These are phyloP conservation scores for Moesziomyces globuligerus DNA, from an alignment of 1,284 basidiomycete species.

Conservation along the genomic window DNA sequence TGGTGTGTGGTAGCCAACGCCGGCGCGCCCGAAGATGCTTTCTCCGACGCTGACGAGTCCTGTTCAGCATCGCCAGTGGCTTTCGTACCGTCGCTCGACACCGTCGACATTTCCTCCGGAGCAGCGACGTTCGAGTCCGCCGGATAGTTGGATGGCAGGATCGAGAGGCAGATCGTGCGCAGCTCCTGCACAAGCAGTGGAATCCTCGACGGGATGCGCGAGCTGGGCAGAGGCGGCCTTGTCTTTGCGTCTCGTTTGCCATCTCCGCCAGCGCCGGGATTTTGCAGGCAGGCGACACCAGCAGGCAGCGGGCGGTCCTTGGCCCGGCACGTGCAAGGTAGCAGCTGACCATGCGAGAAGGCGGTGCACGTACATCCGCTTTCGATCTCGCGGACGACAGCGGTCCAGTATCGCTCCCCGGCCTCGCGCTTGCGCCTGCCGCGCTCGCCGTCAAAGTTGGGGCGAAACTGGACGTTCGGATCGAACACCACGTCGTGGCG, in stretches of 20 bases:
- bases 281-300: conserved; percentile 1
- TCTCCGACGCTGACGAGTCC: neutral
- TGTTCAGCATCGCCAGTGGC: neutral
- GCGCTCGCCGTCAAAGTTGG: conserved; percentile 68
- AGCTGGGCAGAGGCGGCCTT: conserved; percentile 4
- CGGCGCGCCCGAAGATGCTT: conserved; percentile 4
- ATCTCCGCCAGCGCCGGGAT: neutral
- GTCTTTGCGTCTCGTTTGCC: neutral
- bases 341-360: conserved; percentile 69
- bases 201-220: conserved; percentile 75
- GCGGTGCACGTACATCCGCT: conserved; percentile 84
- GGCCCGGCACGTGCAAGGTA: conserved; percentile 65
- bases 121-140: conserved; percentile 73
- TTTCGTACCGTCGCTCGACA: conserved; percentile 7
- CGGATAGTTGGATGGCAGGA: conserved; percentile 72
- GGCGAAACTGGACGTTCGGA: conserved; percentile 66
- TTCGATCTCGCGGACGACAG: conserved; percentile 81
- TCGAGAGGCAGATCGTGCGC: conserved; percentile 81
- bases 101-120: conserved; percentile 1
- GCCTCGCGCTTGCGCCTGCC: conserved; percentile 79
- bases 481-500: conserved; percentile 90
- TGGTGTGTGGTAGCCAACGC: conserved; percentile 46
- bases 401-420: conserved; percentile 84
- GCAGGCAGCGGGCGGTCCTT: conserved; percentile 11
- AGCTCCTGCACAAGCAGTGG: conserved; percentile 80